Conservation (phyloP, 2,329 filamentous ascomycete genomes). For the Beauveria sp. region DNA sequence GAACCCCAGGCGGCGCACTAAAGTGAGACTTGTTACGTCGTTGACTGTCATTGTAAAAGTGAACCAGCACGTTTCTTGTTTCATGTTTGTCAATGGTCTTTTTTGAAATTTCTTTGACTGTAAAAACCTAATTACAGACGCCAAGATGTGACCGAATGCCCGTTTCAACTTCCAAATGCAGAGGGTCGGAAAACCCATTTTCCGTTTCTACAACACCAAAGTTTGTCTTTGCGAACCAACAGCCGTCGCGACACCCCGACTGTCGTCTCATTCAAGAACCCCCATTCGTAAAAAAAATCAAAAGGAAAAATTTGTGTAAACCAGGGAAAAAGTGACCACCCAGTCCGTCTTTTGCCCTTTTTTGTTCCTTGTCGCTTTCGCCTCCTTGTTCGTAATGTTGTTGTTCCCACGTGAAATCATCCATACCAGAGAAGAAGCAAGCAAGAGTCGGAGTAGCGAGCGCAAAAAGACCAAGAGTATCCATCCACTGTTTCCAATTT, state of each 20-base stretch:
- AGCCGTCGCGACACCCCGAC: not conserved
- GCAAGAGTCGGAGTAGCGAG: not conserved
- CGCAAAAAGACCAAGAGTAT: not conserved
- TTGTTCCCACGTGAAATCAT: not conserved
- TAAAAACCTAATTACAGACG: conserved; percentile 60
- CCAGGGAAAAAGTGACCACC: not conserved
- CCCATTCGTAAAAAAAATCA: conserved; percentile 5
- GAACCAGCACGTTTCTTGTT: not conserved
- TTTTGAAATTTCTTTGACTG: conserved; percentile 43
- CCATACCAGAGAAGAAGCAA: not conserved
- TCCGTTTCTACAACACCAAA: conserved; percentile 36
- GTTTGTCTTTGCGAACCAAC: conserved; percentile 6
- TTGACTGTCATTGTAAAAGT: no score
- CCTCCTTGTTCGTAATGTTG: conserved; percentile 9
- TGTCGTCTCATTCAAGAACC: not conserved
- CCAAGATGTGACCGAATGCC: conserved; percentile 56
- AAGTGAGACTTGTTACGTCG: not conserved
- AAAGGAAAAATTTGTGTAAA: not conserved
- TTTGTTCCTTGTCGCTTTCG: not conserved
- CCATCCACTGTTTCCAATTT: not conserved
- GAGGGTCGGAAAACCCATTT: conserved; percentile 44
- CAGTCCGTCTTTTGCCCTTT: conserved; percentile 4
- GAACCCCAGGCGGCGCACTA: not conserved
- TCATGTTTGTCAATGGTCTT: conserved; percentile 26
- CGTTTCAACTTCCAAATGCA: conserved; percentile 56